Base-by-base conservation (phyloP, 2,329 filamentous ascomycete species). In the Chaetomiaceae sp. region DNA sequence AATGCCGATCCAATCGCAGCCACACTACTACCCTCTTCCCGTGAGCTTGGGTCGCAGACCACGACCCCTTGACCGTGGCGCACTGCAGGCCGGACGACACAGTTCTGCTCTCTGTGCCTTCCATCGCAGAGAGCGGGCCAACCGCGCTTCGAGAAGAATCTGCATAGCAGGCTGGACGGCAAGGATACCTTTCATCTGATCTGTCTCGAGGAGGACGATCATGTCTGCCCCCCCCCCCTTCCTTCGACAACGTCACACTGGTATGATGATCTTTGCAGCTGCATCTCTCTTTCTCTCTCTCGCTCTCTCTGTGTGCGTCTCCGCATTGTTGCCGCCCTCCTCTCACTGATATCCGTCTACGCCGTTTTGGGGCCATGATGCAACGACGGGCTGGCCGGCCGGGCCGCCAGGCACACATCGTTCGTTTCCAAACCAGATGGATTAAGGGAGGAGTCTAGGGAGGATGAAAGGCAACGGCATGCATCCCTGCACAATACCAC, bases 241-340 rank as follows among this genome's bases (percentile, higher is more conserved):
- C 37, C 21, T 9, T 25, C 9, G 27, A 37, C 42, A 48, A 25
- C 30, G 44, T 53, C 36, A 37, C 32, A 50, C 43, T 25, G 46
- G 53, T 56, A 43, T 55, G 59, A 49, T 52, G 56, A 56, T 60
- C 57, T 55, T 43, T 53, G 53, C 55, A 51, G 13, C 34, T 21
- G 34, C 51, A 32, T 48, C 37, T 51, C 36, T 40, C n/a, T 42
- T 47, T n/a, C 25, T 30, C 33, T 30, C 16, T 30, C 34, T 16
- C 9, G 25, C 3, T 38, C 5, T 27, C 25, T 27, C 25, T 27
- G 5, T 27, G 25, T 27, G 5, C 25, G 25, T 27, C 11, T 36
- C 20, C 44, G 10, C 21, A n/a, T 44, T 43, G n/a, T 18, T 7
- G n/a, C 20, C 16, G 5, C 27, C 25, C 27, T 43, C 25, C 40